Percentiles rank a stretch among this genome's conserved stretches.
These are phyloP conservation scores for Vigna radiata DNA, from an alignment of 306 rosid species.

Conservation along the genomic window DNA sequence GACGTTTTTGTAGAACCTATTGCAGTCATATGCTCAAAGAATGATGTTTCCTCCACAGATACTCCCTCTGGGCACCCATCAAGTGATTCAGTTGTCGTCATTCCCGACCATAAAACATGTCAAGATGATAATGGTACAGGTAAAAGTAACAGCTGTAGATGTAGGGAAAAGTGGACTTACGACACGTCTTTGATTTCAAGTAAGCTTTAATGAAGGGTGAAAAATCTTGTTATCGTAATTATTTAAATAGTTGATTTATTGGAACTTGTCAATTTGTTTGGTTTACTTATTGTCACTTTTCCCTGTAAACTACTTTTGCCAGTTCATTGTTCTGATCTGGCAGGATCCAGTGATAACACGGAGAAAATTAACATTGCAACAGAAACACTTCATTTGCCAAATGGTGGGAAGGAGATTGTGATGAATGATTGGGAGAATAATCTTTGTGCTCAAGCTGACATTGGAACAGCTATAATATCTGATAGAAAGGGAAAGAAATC, in stretches of 20 bases:
- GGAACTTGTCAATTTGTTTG: constrained; percentile 8
- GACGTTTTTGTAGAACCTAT: constrained; percentile 47
- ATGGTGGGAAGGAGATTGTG: constrained; percentile 43
- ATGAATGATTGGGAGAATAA: constrained; percentile 41
- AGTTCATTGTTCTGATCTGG: no score
- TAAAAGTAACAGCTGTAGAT: constrained; percentile 32
- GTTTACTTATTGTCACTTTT: constrained; percentile 14
- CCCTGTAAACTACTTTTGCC: constrained; percentile 25
- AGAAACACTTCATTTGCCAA: constrained; percentile 36
- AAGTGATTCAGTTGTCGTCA: constrained; percentile 38
- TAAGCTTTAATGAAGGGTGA: constrained; percentile 7
- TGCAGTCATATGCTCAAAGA: constrained; percentile 43
- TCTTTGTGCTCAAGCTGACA: constrained; percentile 38
- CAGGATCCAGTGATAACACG: constrained; percentile 52
- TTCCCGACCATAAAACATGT: constrained; percentile 41
- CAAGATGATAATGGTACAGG: constrained; percentile 50
- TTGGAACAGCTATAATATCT: constrained; percentile 40
- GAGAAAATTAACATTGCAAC: constrained; percentile 43
- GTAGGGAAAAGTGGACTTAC: not conserved
- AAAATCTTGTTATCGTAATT: not conserved
- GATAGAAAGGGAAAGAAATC: constrained; percentile 43
- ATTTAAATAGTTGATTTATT: not conserved
- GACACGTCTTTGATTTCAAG: constrained; percentile 19
- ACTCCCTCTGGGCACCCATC: constrained; percentile 38
- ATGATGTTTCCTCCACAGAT: constrained; percentile 42